These are phyloP conservation scores for Anthracocystis panici-leucophaei DNA, from an alignment of 1,284 basidiomycete species.

Conservation along the genomic window DNA sequence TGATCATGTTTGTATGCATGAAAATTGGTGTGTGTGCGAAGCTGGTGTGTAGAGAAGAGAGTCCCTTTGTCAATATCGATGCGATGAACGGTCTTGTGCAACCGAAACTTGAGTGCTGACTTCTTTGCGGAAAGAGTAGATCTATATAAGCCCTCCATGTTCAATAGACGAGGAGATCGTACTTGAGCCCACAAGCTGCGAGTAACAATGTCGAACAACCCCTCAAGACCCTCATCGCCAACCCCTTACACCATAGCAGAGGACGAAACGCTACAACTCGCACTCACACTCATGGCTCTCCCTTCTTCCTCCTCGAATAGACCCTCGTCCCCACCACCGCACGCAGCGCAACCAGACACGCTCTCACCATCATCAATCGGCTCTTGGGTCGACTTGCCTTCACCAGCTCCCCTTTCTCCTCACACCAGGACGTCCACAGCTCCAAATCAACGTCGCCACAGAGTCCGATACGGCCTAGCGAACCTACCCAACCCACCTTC, in stretches of 20 bases:
- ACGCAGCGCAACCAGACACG: neutral
- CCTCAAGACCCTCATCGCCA: neutral
- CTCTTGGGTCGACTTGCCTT: slow-evolving; percentile 9
- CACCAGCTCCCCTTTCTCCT: neutral
- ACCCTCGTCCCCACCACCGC: neutral
- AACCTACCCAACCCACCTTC: slow-evolving; percentile 12
- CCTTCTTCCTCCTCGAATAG: neutral
- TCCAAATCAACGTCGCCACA: neutral
- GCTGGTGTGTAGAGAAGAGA: neutral
- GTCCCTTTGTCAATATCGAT: neutral
- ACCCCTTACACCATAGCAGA: neutral
- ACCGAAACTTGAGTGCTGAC: neutral
- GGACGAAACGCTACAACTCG: slow-evolving; percentile 7
- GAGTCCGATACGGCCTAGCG: slow-evolving; percentile 13
- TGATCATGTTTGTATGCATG: neutral
- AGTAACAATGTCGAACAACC: neutral
- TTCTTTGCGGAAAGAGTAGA: neutral
- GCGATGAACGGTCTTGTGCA: neutral
- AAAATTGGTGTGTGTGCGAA: neutral
- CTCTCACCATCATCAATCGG: slow-evolving; percentile 4
- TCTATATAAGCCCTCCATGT: neutral
- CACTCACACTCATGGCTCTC: slow-evolving; percentile 20
- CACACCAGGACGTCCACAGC: neutral
- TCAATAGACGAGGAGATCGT: too few relatives aligned
- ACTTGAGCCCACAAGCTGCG: neutral